Conservation (phyloP, 331 rosid species). For the Arachis monticola region DNA sequence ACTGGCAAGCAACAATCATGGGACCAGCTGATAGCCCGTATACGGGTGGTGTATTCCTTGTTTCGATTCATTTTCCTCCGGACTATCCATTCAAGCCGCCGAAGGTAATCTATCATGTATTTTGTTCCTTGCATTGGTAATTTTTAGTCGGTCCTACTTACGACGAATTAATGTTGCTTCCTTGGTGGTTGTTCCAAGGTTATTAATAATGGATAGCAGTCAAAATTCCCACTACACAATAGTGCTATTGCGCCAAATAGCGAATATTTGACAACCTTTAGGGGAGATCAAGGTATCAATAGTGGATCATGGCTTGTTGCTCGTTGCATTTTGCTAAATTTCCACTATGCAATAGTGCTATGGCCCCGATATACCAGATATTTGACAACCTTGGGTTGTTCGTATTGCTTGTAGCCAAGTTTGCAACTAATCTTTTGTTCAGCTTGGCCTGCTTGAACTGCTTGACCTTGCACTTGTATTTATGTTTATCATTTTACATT, state of each 20-base stretch:
- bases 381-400: not conserved
- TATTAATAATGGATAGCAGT: too few species aligned
- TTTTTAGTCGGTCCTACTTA: not conserved
- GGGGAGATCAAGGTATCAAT: too few species aligned
- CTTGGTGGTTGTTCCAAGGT: constrained; percentile 9
- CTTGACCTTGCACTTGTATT: not conserved
- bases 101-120: constrained; percentile 45
- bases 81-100: constrained; percentile 97
- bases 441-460: constrained; percentile 9
- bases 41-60: constrained; percentile 85
- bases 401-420: not conserved
- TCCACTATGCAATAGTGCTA: too few species aligned
- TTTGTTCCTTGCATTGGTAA: not conserved
- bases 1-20: constrained; percentile 92
- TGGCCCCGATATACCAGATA: too few species aligned
- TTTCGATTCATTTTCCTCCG: constrained; percentile 85
- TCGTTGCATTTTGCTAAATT: too few species aligned
- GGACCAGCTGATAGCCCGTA: constrained; percentile 90
- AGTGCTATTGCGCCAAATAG: too few species aligned
- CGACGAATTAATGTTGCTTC: not conserved
- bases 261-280: too few species aligned
- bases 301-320: too few species aligned
- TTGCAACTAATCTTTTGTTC: not conserved
- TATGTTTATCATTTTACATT: not conserved
- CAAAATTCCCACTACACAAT: too few species aligned